Percentiles rank a stretch among this genome's conserved stretches.
Evolutionary conservation across 73 alveolate species (phyloP).

Genomic region (Urostyla sp.): DNA sequence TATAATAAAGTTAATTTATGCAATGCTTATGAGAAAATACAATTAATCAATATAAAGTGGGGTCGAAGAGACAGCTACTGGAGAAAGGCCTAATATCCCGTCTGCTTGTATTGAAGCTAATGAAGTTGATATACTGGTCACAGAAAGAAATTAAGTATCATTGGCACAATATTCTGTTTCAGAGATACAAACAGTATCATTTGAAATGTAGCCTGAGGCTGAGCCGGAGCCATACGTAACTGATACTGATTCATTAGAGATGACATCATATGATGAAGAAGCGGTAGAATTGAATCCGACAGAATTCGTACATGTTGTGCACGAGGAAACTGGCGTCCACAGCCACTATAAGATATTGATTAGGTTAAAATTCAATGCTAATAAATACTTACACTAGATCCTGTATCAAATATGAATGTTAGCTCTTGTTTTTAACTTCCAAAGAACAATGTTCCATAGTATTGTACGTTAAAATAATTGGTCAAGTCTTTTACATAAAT

Average conservation of each 20-base stretch:
- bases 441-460: slow-evolving; percentile 77
- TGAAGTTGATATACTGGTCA: neutral
- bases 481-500: slow-evolving; percentile 53
- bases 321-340: slow-evolving; percentile 14
- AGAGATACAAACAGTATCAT: slow-evolving; percentile 31
- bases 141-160: neutral
- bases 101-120: slow-evolving; percentile 24
- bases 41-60: neutral
- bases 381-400: slow-evolving; percentile 60
- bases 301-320: neutral
- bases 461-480: slow-evolving; percentile 79
- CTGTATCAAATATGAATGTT: slow-evolving; percentile 90
- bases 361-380: neutral
- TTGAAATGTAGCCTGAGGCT: slow-evolving; percentile 1
- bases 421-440: slow-evolving; percentile 77
- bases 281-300: neutral
- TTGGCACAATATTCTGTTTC: neutral
- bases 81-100: slow-evolving; percentile 61
- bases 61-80: slow-evolving; percentile 36
- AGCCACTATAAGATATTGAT: slow-evolving; percentile 8
- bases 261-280: neutral
- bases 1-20: too few relatives aligned
- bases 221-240: slow-evolving; percentile 35
- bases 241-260: neutral
- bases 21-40: too few relatives aligned